Conservation (phyloP, 148 eudicot species). For the Pouteria glomerata region DNA sequence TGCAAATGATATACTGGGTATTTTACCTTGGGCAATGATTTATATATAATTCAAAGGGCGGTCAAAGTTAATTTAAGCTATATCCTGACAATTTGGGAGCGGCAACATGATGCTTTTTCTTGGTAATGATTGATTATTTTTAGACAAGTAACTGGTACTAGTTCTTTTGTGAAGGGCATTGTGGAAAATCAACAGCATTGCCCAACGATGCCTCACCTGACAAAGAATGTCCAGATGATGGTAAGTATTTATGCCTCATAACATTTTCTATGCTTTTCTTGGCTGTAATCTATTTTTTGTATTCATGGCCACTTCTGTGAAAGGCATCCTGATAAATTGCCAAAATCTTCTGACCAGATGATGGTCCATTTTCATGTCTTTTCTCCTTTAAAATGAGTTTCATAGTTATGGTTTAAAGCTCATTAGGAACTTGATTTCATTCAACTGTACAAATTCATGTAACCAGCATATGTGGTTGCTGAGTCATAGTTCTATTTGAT, state of each 20-base stretch:
- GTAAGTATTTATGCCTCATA: no score
- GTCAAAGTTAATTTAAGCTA: background rate
- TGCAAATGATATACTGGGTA: background rate
- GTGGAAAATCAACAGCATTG: background rate
- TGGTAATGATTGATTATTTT: background rate
- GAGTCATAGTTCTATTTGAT: no score
- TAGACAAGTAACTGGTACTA: background rate
- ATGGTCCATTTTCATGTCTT: background rate
- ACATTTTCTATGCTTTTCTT: no score
- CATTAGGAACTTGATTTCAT: no score
- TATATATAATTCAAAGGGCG: background rate
- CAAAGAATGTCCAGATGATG: conserved; percentile 4
- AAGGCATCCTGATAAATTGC: no score
- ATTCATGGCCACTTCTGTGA: no score
- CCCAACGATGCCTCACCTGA: background rate
- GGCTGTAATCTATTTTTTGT: no score
- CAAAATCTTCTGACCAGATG: background rate
- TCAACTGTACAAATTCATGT: no score
- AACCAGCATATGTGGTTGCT: no score
- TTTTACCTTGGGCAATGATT: background rate
- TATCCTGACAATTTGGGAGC: background rate
- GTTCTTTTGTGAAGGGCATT: conserved; percentile 2
- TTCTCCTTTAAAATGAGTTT: no score
- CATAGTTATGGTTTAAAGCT: no score
- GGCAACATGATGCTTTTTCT: background rate